These are phyloP conservation scores for Pythium insidiosum DNA, from an alignment of 352 stramenopile genomes.

Conservation along the genomic window DNA sequence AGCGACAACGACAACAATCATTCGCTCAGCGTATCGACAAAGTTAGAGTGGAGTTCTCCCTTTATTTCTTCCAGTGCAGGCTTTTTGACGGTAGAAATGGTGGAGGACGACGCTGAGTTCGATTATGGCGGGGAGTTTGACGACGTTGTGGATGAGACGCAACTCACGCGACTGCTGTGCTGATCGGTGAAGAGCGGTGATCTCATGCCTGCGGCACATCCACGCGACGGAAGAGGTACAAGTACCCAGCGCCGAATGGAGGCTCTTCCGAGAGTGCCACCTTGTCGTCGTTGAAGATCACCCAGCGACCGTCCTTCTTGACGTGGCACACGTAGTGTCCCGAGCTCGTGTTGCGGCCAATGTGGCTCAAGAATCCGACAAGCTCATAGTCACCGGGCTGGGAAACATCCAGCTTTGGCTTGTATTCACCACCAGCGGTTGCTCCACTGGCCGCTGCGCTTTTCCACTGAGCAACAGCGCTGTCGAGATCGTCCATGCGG, in stretches of 20 bases:
- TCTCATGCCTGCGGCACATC: no score
- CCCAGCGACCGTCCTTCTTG: slow-evolving; percentile 95
- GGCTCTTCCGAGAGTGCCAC: slow-evolving; percentile 92
- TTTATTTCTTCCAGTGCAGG: no score
- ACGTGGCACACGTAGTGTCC: slow-evolving; percentile 99
- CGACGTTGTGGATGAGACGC: slow-evolving; percentile 64
- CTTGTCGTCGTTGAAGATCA: slow-evolving; percentile 99
- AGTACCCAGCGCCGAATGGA: slow-evolving; percentile 92
- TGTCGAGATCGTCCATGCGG: slow-evolving; percentile 95
- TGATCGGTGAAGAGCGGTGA: no score
- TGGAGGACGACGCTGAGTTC: slow-evolving; percentile 34
- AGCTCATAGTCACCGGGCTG: slow-evolving; percentile 87
- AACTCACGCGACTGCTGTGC: slow-evolving; percentile 43
- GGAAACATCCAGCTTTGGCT: slow-evolving; percentile 50
- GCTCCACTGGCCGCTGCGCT: slow-evolving; percentile 12
- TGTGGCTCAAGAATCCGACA: slow-evolving; percentile 97
- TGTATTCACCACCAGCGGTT: slow-evolving; percentile 7
- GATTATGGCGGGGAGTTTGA: slow-evolving; percentile 81
- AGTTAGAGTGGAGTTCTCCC: no score
- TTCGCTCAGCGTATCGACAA: no score
- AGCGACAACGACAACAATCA: not conserved
- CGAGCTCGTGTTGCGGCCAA: slow-evolving; percentile 96
- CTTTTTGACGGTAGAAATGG: slow-evolving; percentile 9
- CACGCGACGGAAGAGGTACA: slow-evolving; percentile 91
- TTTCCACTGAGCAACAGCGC: slow-evolving; percentile 83